A percentile compares a stretch with the other conserved stretches of the same genome.
These are phyloP conservation scores for Nidula niveotomentosa DNA, from an alignment of 1,284 basidiomycete genomes.

Conservation along the genomic window DNA sequence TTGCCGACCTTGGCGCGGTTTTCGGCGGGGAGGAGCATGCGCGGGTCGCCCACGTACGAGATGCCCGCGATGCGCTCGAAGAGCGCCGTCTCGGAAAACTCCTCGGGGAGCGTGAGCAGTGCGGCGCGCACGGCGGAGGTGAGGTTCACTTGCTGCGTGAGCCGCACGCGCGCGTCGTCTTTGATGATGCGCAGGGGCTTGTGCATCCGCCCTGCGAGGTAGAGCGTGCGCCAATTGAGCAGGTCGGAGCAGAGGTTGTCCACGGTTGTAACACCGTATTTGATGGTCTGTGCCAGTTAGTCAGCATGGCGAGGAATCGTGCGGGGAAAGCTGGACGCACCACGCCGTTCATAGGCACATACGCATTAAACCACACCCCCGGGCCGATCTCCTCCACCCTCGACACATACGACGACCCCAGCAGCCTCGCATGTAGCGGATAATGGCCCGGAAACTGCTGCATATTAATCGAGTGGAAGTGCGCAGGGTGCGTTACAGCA, in stretches of 20 bases:
- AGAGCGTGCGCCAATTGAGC: slow-evolving; percentile 91
- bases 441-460: slow-evolving; percentile 90
- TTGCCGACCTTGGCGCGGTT: slow-evolving; percentile 94
- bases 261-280: slow-evolving; percentile 96
- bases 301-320: not conserved
- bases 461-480: slow-evolving; percentile 97
- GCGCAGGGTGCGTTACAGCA: slow-evolving; percentile 86
- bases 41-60: slow-evolving; percentile 88
- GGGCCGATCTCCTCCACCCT: slow-evolving; percentile 81
- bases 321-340: slow-evolving; percentile 49
- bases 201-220: slow-evolving; percentile 95
- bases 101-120: slow-evolving; percentile 68
- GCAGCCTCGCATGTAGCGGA: slow-evolving; percentile 76
- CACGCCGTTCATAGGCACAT: slow-evolving; percentile 79
- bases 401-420: slow-evolving; percentile 80
- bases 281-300: slow-evolving; percentile 66
- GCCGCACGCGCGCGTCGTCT: slow-evolving; percentile 85
- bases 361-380: slow-evolving; percentile 95
- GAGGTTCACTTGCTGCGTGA: slow-evolving; percentile 93
- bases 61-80: slow-evolving; percentile 88
- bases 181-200: slow-evolving; percentile 92
- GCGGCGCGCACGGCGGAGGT: slow-evolving; percentile 87
- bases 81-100: slow-evolving; percentile 79
- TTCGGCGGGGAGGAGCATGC: slow-evolving; percentile 94
- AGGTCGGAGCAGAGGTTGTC: slow-evolving; percentile 89